Percentiles rank a stretch among this genome's conserved stretches.
Conservation (phyloP, 352 stramenopile species). For the Aphanomyces euteiches region DNA sequence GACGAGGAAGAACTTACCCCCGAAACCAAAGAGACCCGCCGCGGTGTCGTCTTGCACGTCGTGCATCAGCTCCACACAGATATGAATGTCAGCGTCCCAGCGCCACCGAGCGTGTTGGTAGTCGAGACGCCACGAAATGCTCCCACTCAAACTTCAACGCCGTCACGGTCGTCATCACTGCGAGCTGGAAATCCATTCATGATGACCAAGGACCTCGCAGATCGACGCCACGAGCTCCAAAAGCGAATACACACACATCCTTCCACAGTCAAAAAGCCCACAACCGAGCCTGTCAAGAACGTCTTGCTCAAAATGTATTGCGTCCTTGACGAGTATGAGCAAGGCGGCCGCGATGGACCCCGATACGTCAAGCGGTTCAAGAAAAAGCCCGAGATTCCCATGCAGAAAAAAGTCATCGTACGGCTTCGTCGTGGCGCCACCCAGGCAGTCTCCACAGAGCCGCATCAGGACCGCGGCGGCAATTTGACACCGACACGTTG, state of each 20-base stretch:
- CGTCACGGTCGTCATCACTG: too few species aligned
- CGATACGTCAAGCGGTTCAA: slow-evolving; percentile 8
- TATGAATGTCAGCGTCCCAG: not conserved
- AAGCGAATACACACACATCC: not conserved
- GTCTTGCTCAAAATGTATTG: slow-evolving; percentile 17
- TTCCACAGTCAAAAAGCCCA: not conserved
- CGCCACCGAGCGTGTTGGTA: not conserved
- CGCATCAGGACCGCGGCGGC: not conserved
- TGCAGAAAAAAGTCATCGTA: slow-evolving; percentile 7
- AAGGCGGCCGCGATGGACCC: not conserved
- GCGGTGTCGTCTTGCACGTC: not conserved
- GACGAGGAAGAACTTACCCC: too few species aligned
- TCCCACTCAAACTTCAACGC: too few species aligned
- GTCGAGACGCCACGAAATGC: not conserved
- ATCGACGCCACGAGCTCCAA: slow-evolving; percentile 7
- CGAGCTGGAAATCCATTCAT: too few species aligned
- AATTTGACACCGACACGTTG: too few species aligned
- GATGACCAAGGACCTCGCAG: not conserved
- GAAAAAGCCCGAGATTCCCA: slow-evolving; percentile 18
- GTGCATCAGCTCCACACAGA: not conserved
- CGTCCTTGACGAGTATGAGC: not conserved
- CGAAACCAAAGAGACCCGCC: too few species aligned
- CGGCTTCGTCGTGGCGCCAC: not conserved
- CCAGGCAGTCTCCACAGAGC: not conserved
- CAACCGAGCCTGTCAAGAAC: not conserved